These are phyloP conservation scores for Psilocybe cyanescens DNA, from an alignment of 768 basidiomycete genomes.

Conservation along the genomic window DNA sequence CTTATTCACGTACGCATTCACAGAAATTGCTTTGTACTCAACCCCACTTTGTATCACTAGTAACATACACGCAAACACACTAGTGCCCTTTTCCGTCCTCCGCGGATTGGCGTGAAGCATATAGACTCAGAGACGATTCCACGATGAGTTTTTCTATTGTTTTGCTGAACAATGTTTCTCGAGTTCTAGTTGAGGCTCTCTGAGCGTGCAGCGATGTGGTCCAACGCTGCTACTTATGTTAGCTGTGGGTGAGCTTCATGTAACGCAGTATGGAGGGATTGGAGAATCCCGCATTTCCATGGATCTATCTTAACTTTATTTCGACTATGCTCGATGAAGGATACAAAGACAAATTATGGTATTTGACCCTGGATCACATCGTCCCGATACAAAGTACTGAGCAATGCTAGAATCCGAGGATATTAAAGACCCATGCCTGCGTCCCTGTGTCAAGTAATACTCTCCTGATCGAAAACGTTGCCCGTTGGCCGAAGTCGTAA, in stretches of 20 bases:
- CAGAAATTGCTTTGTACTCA: background rate
- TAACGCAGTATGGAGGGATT: too few species aligned
- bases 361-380: background rate
- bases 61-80: slow-evolving; percentile 24
- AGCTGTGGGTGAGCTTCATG: too few species aligned
- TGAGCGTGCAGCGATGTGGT: too few species aligned
- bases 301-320: background rate
- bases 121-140: too few species aligned
- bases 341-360: too few species aligned
- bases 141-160: too few species aligned
- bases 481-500: slow-evolving; percentile 7
- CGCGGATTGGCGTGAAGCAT: background rate
- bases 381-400: background rate
- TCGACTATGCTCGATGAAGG: too few species aligned
- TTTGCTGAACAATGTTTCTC: too few species aligned
- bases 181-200: too few species aligned
- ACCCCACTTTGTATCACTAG: slow-evolving; percentile 22
- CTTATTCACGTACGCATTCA: background rate
- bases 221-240: too few species aligned
- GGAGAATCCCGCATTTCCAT: too few species aligned
- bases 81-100: slow-evolving; percentile 15
- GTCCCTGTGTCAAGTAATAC: slow-evolving; percentile 48
- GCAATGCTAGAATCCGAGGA: background rate
- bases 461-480: slow-evolving; percentile 1
- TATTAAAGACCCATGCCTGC: background rate